Conservation (phyloP, 2,329 filamentous ascomycete genomes). For the Arachnopeziza araneosa region DNA sequence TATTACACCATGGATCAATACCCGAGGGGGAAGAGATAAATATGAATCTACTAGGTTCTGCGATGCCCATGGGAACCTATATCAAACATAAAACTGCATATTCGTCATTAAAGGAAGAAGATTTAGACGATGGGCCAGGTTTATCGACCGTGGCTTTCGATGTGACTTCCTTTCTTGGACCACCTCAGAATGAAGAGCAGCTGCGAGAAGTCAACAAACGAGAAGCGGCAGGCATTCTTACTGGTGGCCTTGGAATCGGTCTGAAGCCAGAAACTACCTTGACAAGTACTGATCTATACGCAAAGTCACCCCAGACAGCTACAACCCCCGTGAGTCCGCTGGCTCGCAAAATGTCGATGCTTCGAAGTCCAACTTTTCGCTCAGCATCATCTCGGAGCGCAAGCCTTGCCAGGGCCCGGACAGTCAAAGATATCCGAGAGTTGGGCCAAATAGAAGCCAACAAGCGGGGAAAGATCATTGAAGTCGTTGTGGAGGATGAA, state of each 20-base stretch:
- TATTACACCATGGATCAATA: slow-evolving; percentile 21
- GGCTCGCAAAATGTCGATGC: slow-evolving; percentile 15
- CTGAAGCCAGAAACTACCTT: slow-evolving; percentile 44
- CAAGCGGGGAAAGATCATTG: slow-evolving; percentile 52
- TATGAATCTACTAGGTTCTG: slow-evolving; percentile 24
- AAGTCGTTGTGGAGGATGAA: slow-evolving; percentile 47
- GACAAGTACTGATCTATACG: slow-evolving; percentile 45
- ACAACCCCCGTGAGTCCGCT: slow-evolving; percentile 7
- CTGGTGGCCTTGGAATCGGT: slow-evolving; percentile 53
- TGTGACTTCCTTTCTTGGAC: slow-evolving; percentile 25
- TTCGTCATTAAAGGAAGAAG: slow-evolving; percentile 17
- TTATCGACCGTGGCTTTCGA: slow-evolving; percentile 21
- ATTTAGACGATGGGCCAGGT: slow-evolving; percentile 11
- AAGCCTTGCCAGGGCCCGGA: slow-evolving; percentile 31
- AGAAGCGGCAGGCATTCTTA: slow-evolving; percentile 50
- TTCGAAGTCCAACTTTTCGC: slow-evolving; percentile 6
- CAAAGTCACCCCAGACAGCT: slow-evolving; percentile 20
- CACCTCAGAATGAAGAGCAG: slow-evolving; percentile 17
- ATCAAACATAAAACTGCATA: slow-evolving; percentile 16
- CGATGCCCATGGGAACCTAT: slow-evolving; percentile 20
- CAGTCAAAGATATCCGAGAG: slow-evolving; percentile 35
- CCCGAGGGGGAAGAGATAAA: slow-evolving; percentile 27
- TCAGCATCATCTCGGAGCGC: slow-evolving; percentile 19
- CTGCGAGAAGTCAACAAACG: slow-evolving; percentile 22
- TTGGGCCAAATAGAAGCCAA: slow-evolving; percentile 55